phyloP scores from a whole-genome alignment of 2,329 filamentous ascomycete species.

The Pseudogymnoascus sp. region DNA sequence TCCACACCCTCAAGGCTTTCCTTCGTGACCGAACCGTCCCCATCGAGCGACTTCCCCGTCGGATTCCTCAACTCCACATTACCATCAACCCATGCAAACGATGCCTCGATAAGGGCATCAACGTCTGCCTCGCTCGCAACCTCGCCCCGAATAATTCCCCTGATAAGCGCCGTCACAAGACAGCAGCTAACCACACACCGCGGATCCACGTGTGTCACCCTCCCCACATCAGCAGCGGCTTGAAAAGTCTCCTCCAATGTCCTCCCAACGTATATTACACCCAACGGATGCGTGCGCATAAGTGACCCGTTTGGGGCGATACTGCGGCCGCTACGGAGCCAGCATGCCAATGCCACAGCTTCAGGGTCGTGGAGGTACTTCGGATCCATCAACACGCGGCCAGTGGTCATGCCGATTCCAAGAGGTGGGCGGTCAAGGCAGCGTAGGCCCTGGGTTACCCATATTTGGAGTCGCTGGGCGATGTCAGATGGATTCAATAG shows the following conservation, averaged over 20 bases:
- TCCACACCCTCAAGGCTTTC: slow-evolving; percentile 14
- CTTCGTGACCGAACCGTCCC: not conserved
- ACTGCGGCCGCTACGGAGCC: slow-evolving; percentile 32
- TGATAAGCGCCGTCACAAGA: slow-evolving; percentile 37
- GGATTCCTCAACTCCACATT: slow-evolving; percentile 22
- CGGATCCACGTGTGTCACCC: slow-evolving; percentile 42
- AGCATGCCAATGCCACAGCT: slow-evolving; percentile 32
- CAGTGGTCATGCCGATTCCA: slow-evolving; percentile 40
- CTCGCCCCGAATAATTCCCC: slow-evolving; percentile 38
- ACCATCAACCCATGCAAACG: slow-evolving; percentile 30
- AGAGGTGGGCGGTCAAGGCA: slow-evolving; percentile 39
- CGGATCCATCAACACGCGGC: slow-evolving; percentile 33
- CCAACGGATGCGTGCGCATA: slow-evolving; percentile 45
- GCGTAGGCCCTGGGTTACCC: slow-evolving; percentile 39
- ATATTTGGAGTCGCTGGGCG: slow-evolving; percentile 37
- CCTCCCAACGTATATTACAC: slow-evolving; percentile 36
- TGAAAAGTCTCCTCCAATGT: slow-evolving; percentile 36
- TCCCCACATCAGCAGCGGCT: slow-evolving; percentile 33
- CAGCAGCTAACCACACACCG: slow-evolving; percentile 42
- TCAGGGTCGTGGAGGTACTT: slow-evolving; percentile 34
- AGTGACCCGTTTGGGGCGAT: slow-evolving; percentile 43
- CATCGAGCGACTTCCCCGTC: not conserved
- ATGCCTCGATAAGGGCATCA: slow-evolving; percentile 33
- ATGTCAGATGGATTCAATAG: slow-evolving; percentile 33
- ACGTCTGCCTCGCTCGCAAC: slow-evolving; percentile 33